phyloP scores from a whole-genome alignment of 2,329 filamentous ascomycete species.

The Aspergillus novofumigatus region DNA sequence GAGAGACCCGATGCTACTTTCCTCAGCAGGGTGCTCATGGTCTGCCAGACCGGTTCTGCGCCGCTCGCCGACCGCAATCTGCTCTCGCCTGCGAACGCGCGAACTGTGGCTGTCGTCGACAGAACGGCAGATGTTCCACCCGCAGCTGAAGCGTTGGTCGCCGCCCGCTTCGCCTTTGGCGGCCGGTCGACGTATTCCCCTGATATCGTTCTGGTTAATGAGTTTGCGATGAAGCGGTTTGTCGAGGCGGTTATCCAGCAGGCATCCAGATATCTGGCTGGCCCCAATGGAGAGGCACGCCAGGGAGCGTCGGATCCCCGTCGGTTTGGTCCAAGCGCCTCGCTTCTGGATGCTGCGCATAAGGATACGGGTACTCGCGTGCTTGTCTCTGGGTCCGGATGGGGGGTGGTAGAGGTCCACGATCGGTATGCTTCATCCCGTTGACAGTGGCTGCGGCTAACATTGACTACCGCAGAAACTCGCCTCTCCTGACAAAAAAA shows the following conservation, averaged over 20 bases:
- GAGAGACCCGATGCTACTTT: constrained; percentile 27
- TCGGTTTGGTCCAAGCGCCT: constrained; percentile 8
- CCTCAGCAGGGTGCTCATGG: constrained; percentile 18
- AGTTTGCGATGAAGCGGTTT: constrained; percentile 56
- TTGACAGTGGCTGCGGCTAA: constrained; percentile 11
- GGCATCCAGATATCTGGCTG: constrained; percentile 20
- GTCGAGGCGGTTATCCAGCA: constrained; percentile 46
- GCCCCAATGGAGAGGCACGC: constrained; percentile 19
- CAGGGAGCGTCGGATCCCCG: constrained; percentile 12
- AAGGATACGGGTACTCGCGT: constrained; percentile 24
- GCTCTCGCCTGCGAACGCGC: constrained; percentile 25
- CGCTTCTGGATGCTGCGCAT: constrained; percentile 17
- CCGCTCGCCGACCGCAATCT: constrained; percentile 15
- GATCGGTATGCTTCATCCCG: constrained; percentile 16
- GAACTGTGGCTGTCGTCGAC: constrained; percentile 56
- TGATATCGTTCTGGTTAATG: constrained; percentile 61
- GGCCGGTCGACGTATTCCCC: constrained; percentile 59
- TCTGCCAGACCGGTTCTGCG: constrained; percentile 13
- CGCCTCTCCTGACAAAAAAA: constrained; percentile 36
- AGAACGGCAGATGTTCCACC: constrained; percentile 52
- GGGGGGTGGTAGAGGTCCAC: constrained; percentile 26
- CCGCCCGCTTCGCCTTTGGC: constrained; percentile 52
- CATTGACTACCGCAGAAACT: constrained; percentile 8
- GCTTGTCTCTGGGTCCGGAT: constrained; percentile 26
- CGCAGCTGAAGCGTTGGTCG: constrained; percentile 52